Evolutionary conservation across 2,329 filamentous ascomycete species (phyloP), one percentile per base, ranked within the genome.

Genomic region (Talaromyces sp.): DNA sequence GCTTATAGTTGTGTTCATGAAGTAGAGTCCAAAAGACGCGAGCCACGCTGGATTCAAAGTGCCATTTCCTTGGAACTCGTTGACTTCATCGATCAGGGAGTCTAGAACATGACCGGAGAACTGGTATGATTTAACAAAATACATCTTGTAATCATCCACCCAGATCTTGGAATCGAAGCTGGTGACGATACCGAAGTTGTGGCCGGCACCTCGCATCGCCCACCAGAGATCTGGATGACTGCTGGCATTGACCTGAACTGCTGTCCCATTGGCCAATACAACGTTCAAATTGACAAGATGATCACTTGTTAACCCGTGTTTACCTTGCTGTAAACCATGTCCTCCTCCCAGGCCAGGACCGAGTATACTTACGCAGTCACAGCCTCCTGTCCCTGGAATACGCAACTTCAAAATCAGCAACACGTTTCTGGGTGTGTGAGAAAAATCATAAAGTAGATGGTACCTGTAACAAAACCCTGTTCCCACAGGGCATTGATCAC

Each of bases 101-200:
- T n/a, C n/a, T n/a, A n/a, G n/a, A n/a, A n/a, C n/a, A n/a, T n/a
- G n/a, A n/a, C n/a, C n/a, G n/a, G n/a, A n/a, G n/a, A n/a, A n/a
- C n/a, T n/a, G n/a, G n/a, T n/a, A n/a, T n/a, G n/a, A n/a, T n/a
- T n/a, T n/a, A n/a, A n/a, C n/a, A n/a, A n/a, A n/a, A n/a, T n/a
- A n/a, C n/a, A n/a, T n/a, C n/a, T n/a, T n/a, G n/a, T n/a, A n/a
- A n/a, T n/a, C n/a, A n/a, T n/a, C n/a, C n/a, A n/a, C n/a, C n/a
- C n/a, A n/a, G n/a, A n/a, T n/a, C n/a, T n/a, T n/a, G n/a, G n/a
- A n/a, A n/a, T 41, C 39, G 17, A 41, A 41, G 17, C 39, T 41
- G 0, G 75, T 80, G 13, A 81, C 75, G 45, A 82, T 73, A 31
- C 80, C 80, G 60, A 83, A 82, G 66, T 81, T 82, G 57, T 81